Evolutionary conservation across 75 land plant species (phyloP).

Genomic region (Isoetes taiwanensis): DNA sequence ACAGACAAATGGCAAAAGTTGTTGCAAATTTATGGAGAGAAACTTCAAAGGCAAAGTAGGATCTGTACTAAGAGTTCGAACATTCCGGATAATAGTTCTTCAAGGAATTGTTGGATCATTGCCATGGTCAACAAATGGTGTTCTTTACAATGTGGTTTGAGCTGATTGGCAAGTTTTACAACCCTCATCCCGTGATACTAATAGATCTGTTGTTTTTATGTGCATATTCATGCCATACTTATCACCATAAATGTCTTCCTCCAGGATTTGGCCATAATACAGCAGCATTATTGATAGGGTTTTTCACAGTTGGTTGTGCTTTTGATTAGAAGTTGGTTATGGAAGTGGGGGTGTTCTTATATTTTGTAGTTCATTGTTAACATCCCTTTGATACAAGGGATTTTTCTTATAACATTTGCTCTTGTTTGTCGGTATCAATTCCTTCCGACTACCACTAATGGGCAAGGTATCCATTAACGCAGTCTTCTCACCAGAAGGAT

Average conservation of each 20-base stretch:
- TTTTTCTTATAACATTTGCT: too few relatives aligned
- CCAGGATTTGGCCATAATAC: conserved; percentile 75
- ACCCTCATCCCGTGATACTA: too few relatives aligned
- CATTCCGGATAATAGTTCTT: conserved; percentile 87
- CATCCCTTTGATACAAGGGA: too few relatives aligned
- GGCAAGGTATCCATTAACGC: too few relatives aligned
- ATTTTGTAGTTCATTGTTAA: too few relatives aligned
- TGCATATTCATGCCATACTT: background rate
- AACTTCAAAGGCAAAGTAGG: conserved; percentile 65
- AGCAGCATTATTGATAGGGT: conserved; percentile 56
- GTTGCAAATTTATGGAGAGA: conserved; percentile 56
- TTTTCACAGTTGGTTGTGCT: conserved; percentile 82
- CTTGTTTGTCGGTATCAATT: too few relatives aligned
- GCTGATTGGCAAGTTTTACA: conserved; percentile 66
- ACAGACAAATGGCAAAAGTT: too few relatives aligned
- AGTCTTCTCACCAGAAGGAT: too few relatives aligned
- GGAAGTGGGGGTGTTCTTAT: too few relatives aligned
- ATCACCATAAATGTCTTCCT: background rate
- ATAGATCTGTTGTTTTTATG: background rate
- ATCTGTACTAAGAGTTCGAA: conserved; percentile 57
- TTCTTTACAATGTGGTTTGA: conserved; percentile 99
- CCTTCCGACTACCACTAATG: too few relatives aligned
- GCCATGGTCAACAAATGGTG: conserved; percentile 99
- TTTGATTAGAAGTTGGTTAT: too few relatives aligned
- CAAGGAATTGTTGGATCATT: conserved; percentile 95